Percentiles rank a stretch among this genome's conserved stretches.
Evolutionary conservation across 2,329 filamentous ascomycete species (phyloP).

Genomic region (Calonectria henricotiae): DNA sequence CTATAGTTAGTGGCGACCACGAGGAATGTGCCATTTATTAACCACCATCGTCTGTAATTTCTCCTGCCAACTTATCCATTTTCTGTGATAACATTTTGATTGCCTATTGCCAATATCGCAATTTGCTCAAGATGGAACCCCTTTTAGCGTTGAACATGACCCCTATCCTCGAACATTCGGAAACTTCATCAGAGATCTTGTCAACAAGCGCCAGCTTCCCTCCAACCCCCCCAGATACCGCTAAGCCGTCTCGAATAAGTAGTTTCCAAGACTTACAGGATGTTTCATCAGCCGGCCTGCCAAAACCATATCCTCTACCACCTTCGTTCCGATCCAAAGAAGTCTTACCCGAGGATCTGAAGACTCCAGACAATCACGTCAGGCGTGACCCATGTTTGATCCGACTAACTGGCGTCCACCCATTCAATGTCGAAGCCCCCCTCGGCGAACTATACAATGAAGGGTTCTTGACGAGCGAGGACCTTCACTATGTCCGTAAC

Average conservation of each 20-base stretch:
- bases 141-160: slow-evolving; percentile 40
- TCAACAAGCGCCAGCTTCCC: slow-evolving; percentile 52
- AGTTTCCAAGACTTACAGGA: slow-evolving; percentile 53
- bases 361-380: slow-evolving; percentile 88
- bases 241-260: slow-evolving; percentile 57
- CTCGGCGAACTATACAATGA: slow-evolving; percentile 83
- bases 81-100: slow-evolving; percentile 16
- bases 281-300: slow-evolving; percentile 26
- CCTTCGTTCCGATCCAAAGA: slow-evolving; percentile 74
- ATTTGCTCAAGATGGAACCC: slow-evolving; percentile 42
- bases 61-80: slow-evolving; percentile 8
- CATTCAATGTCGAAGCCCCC: slow-evolving; percentile 92
- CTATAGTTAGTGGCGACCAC: slow-evolving; percentile 7
- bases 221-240: slow-evolving; percentile 61
- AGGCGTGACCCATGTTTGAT: slow-evolving; percentile 86
- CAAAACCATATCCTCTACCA: slow-evolving; percentile 75
- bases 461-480: slow-evolving; percentile 89
- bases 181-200: slow-evolving; percentile 21
- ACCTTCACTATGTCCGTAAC: slow-evolving; percentile 93
- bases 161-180: slow-evolving; percentile 36
- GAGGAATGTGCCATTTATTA: slow-evolving; percentile 39
- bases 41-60: slow-evolving; percentile 31
- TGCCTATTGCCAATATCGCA: slow-evolving; percentile 26
- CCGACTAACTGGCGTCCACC: slow-evolving; percentile 88
- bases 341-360: slow-evolving; percentile 82